phyloP scores from a whole-genome alignment of 331 rosid species.

The Rhamnella rubrinervis region DNA sequence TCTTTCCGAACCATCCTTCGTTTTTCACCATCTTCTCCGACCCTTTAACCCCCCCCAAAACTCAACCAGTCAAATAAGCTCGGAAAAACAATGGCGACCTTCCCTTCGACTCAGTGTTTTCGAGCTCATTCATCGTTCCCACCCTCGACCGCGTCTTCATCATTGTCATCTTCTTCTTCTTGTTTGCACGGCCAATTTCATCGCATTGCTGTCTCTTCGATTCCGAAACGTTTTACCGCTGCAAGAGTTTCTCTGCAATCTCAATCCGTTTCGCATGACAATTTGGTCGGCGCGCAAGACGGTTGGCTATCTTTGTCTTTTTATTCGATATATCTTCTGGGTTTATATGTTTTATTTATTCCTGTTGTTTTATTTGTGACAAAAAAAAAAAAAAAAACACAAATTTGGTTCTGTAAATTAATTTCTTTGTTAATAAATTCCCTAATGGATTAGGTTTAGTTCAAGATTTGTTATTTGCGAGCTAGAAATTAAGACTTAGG shows the following conservation, averaged over 20 bases:
- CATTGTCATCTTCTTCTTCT: constrained; percentile 12
- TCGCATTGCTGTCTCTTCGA: constrained; percentile 27
- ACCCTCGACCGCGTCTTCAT: constrained; percentile 8
- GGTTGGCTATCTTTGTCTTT: constrained; percentile 36
- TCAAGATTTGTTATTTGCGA: not conserved
- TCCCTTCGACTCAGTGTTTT: constrained; percentile 48
- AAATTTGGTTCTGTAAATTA: not conserved
- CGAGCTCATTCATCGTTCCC: constrained; percentile 27
- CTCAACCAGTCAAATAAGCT: not conserved
- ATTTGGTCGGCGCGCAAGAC: constrained; percentile 40
- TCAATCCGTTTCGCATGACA: constrained; percentile 32
- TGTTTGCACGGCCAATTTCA: constrained; percentile 24
- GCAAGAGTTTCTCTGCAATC: constrained; percentile 46
- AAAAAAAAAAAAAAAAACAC: not conserved
- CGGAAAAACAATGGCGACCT: constrained; percentile 41
- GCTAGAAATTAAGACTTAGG: not conserved
- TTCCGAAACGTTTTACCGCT: constrained; percentile 33
- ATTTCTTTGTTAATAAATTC: not conserved
- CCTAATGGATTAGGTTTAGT: not conserved
- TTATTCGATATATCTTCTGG: not conserved
- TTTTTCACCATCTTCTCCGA: no score
- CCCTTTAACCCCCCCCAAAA: no score
- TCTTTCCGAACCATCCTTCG: not conserved
- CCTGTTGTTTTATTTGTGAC: not conserved
- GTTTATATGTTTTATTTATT: not conserved